Base-by-base conservation (phyloP, 768 basidiomycete genomes). In the Termitomyces sp. region DNA sequence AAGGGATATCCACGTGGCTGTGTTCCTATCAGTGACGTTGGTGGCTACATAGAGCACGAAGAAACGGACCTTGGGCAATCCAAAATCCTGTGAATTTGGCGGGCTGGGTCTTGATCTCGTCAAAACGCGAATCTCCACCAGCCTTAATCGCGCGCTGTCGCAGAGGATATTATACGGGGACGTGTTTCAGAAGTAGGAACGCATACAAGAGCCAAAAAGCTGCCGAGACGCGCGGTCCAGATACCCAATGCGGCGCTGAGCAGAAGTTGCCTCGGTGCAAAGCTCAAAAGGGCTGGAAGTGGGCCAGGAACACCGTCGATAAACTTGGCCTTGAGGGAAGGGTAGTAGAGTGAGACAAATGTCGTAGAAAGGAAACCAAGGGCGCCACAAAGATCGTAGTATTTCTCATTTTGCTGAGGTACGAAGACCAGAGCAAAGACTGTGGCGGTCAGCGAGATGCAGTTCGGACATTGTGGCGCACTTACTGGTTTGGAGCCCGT, bases 361-460 rank as follows among this genome's bases (percentile, higher is more conserved):
- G 84, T 83, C 1, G 86, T 82, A 1, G 86, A 79, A 15, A 90
- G 70, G 76, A 88, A 92, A 3, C 90, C 90, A 3, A 84, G 50
- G 0, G 86, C 78, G 20, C 90, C 90, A 32, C 82, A 78, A 1
- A 91, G 72, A 68, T 92, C 89, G 64, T 84, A 92, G 67, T 77
- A 89, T 64, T 74, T 85, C 52, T 91, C 89, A 55, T 83, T 82
- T 44, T 85, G 78, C 60, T 79, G 81, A 2, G 89, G 90, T 4
- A 91, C 84, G 60, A 87, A 88, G 20, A 88, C 73, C 5, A 79
- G 58, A 0, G 87, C 90, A 55, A 84, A 80, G 6, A 78, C 54
- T 55, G 28, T n/a, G 18, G 28, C 28, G 7, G 12, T 55, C 11
- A 55, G 39, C 18, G 7, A 8, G 7, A n/a, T n/a, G 12, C 11